Conservation (phyloP, 2,329 filamentous ascomycete genomes). For the Alternaria dauci region DNA sequence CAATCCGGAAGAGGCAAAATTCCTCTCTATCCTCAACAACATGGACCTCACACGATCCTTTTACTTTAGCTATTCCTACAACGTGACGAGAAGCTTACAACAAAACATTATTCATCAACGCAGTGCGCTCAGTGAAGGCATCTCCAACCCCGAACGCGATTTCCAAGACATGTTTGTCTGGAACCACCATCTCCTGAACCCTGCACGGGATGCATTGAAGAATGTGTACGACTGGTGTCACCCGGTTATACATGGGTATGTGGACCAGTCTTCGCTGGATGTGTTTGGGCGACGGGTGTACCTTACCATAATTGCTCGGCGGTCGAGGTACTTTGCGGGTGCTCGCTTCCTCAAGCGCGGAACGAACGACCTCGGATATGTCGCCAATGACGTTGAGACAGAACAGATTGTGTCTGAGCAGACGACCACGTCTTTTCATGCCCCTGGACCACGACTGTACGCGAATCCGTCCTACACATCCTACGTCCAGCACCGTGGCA, state of each 20-base stretch:
- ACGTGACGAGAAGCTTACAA: conserved; percentile 90
- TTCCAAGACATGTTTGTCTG: conserved; percentile 98
- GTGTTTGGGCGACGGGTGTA: conserved; percentile 90
- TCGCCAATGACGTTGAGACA: conserved; percentile 98
- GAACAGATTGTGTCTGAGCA: conserved; percentile 98
- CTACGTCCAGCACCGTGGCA: conserved; percentile 95
- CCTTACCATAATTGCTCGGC: conserved; percentile 90
- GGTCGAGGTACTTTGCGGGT: conserved; percentile 92
- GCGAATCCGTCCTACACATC: conserved; percentile 93
- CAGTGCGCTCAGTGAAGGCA: conserved; percentile 71
- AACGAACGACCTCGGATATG: conserved; percentile 92
- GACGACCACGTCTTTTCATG: conserved; percentile 93
- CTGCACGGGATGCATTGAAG: conserved; percentile 73
- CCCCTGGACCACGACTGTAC: conserved; percentile 83
- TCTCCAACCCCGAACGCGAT: conserved; percentile 67
- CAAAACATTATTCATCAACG: conserved; percentile 89
- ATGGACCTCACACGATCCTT: conserved; percentile 90
- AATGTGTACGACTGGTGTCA: conserved; percentile 95
- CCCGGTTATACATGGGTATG: conserved; percentile 93
- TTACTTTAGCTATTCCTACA: conserved; percentile 98
- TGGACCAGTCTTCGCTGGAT: conserved; percentile 78
- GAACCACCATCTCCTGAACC: conserved; percentile 88
- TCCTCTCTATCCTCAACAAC: conserved; percentile 87
- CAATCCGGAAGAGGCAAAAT: conserved; percentile 88
- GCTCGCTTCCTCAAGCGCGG: conserved; percentile 94